Evolutionary conservation across 2,329 filamentous ascomycete genomes (phyloP), one percentile per base, ranked within the genome.

Genomic region (Neonectria coccinea): DNA sequence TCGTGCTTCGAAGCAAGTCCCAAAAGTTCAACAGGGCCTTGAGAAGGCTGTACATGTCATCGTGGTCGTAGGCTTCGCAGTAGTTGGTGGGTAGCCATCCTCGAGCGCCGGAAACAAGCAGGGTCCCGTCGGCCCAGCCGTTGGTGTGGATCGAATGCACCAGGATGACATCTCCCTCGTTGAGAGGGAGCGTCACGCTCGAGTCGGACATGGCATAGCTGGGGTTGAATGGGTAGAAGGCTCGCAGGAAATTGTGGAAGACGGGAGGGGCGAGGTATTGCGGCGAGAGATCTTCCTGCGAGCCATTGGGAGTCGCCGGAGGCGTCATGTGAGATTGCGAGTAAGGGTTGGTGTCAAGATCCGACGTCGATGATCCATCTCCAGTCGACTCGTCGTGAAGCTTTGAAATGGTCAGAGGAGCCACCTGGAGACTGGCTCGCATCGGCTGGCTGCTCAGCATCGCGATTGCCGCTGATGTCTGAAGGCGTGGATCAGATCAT

Each of bases 21-120:
- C 94, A 97, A 66, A 98, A 94, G 75, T 96, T 92, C 14, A 96
- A 89, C 65, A 97, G 83, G 1, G 94, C 93, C 72, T 93, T 94
- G 39, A 99, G 84, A 22, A 99, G 84, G 67, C 89, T 94, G 59
- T 90, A 88, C 85, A 98, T 94, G 68, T 94, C 90, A 22, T 93
- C 88, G 50, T 95, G 93, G 70, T 97, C 93, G 77, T 97, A 99
- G 10, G 93, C 87, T 77, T 97, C 94, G 82, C 96, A 99, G 78
- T 98, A 99, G 79, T 99, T 99, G 9, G 96, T 99, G 3, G 96
- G 96, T 65, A 99, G 83, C 96, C 96, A 99, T 67, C 96, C 96
- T 71, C 96, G 88, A 55, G 92, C 91, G 27, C 95, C 95, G 3
- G 94, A 93, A 25, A 91, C 87, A 66, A 99, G 82, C 44, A 97